These are phyloP conservation scores for Pilasporangium apinafurcum DNA, from an alignment of 352 stramenopile genomes.

Conservation along the genomic window DNA sequence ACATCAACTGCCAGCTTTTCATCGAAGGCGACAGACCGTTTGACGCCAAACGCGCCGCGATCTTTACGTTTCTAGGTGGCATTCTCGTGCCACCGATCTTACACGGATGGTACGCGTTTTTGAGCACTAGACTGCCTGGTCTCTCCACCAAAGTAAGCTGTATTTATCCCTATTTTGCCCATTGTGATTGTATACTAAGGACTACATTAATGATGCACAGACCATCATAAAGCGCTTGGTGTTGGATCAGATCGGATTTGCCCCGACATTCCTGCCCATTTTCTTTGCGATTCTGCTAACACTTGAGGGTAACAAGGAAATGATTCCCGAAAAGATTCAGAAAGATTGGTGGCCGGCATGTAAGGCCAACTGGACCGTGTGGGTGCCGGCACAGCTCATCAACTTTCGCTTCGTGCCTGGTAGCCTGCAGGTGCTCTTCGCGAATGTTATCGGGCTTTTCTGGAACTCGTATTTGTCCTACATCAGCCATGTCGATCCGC, in stretches of 20 bases:
- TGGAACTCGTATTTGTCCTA: constrained; percentile 85
- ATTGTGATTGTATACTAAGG: no score
- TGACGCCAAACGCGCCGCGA: constrained; percentile 38
- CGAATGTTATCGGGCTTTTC: constrained; percentile 73
- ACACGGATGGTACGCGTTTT: constrained; percentile 72
- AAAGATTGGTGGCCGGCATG: constrained; percentile 73
- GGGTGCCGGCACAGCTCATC: constrained; percentile 72
- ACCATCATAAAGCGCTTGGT: constrained; percentile 60
- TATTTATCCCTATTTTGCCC: background rate
- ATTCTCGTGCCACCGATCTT: constrained; percentile 64
- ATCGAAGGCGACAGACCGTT: constrained; percentile 26
- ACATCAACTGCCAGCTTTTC: constrained; percentile 66
- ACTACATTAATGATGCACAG: constrained; percentile 2
- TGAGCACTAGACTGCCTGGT: constrained; percentile 32
- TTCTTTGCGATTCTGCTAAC: constrained; percentile 68
- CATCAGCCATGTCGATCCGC: constrained; percentile 40
- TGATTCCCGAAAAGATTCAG: constrained; percentile 55
- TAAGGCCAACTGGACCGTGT: constrained; percentile 77
- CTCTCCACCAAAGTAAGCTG: constrained; percentile 13
- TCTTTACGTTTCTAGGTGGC: constrained; percentile 69
- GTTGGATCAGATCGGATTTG: constrained; percentile 76
- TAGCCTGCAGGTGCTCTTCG: constrained; percentile 76
- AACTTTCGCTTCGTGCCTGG: constrained; percentile 79
- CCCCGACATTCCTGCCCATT: constrained; percentile 59
- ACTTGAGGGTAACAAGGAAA: constrained; percentile 42